Conservation (phyloP, 2,329 filamentous ascomycete species). For the Aspergillus spinulosporus region DNA sequence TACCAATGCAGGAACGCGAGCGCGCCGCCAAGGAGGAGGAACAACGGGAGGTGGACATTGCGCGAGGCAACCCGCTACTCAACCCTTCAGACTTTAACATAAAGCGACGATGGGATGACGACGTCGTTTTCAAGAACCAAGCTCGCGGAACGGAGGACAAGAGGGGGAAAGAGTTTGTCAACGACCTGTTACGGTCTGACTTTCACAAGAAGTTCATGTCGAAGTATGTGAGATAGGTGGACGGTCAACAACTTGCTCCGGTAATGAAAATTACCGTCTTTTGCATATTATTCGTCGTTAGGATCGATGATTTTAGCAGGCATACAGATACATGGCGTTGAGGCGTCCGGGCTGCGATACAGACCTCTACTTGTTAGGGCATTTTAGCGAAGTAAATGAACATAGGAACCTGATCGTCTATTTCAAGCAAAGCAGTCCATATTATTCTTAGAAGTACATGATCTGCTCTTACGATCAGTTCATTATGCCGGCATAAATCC, state of each 20-base stretch:
- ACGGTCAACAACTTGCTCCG: neutral
- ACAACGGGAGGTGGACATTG: conserved; percentile 82
- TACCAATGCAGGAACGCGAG: conserved; percentile 66
- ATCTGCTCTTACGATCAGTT: neutral
- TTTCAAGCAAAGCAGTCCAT: too few species aligned
- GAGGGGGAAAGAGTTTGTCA: conserved; percentile 94
- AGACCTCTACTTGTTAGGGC: neutral
- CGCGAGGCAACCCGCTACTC: conserved; percentile 85
- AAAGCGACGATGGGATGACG: conserved; percentile 89
- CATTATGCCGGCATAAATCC: conserved; percentile 18
- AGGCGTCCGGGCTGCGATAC: neutral
- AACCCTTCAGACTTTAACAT: conserved; percentile 87
- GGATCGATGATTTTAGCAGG: neutral
- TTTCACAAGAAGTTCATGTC: conserved; percentile 98
- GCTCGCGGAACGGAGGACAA: conserved; percentile 91
- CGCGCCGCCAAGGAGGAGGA: conserved; percentile 79
- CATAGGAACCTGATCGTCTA: too few species aligned
- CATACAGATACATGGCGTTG: neutral
- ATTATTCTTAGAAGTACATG: too few species aligned
- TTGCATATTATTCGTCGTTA: neutral
- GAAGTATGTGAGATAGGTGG: conserved; percentile 49
- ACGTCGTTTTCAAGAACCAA: conserved; percentile 99
- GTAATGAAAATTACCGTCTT: neutral
- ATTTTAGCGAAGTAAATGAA: too few species aligned
- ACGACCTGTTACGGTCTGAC: conserved; percentile 88